Evolutionary conservation across 2,329 filamentous ascomycete species (phyloP).

Genomic region (Didymellaceae sp.): DNA sequence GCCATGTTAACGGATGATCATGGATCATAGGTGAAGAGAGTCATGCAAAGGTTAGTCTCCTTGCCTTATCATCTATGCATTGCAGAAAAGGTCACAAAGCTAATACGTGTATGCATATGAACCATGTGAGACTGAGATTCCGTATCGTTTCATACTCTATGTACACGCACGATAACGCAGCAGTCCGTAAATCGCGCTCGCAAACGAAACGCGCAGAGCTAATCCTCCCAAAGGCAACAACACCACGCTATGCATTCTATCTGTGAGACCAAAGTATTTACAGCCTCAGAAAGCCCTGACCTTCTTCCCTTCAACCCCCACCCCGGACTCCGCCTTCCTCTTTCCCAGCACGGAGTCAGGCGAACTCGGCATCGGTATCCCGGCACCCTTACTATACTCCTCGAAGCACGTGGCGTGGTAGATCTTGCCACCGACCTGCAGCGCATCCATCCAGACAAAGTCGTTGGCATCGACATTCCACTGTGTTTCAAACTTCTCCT

Average conservation of each 20-base stretch:
- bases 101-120: too few relatives aligned
- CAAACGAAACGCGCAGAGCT: too few relatives aligned
- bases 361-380: slow-evolving; percentile 41
- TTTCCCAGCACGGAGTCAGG: slow-evolving; percentile 49
- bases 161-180: too few relatives aligned
- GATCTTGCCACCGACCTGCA: slow-evolving; percentile 76
- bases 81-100: too few relatives aligned
- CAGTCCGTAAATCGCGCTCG: too few relatives aligned
- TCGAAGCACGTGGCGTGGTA: slow-evolving; percentile 91
- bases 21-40: too few relatives aligned
- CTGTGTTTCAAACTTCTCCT: slow-evolving; percentile 90
- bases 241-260: slow-evolving; percentile 26
- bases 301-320: slow-evolving; percentile 40
- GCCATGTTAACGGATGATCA: too few relatives aligned
- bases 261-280: background rate
- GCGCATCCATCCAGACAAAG: slow-evolving; percentile 94
- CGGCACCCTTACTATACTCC: slow-evolving; percentile 59
- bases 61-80: too few relatives aligned
- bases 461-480: slow-evolving; percentile 95
- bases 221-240: too few relatives aligned
- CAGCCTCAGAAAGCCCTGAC: slow-evolving; percentile 30
- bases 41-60: too few relatives aligned
- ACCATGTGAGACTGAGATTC: too few relatives aligned
- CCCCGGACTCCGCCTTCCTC: slow-evolving; percentile 40
- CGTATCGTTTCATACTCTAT: too few relatives aligned